phyloP scores from a whole-genome alignment of 2,329 filamentous ascomycete species.

The Trichoderma hamatum region DNA sequence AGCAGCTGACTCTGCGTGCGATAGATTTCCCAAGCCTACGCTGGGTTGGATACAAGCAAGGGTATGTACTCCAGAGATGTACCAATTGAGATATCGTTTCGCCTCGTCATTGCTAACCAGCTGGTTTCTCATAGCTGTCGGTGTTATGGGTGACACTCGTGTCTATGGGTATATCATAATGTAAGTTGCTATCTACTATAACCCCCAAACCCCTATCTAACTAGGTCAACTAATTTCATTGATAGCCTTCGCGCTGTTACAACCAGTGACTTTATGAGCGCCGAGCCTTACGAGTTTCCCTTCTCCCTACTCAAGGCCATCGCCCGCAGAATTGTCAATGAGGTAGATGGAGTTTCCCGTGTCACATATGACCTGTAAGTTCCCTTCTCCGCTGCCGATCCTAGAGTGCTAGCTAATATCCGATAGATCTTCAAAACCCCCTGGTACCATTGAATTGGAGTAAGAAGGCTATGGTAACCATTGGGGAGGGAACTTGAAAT shows the following conservation, averaged over 20 bases:
- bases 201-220: constrained; percentile 13
- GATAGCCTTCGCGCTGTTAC: not conserved
- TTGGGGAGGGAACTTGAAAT: not conserved
- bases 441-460: not conserved
- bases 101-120: not conserved
- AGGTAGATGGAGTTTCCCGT: not conserved
- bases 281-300: not conserved
- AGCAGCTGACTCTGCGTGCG: not conserved
- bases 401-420: not conserved
- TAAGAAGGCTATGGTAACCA: not conserved
- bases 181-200: not conserved
- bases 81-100: not conserved
- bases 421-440: not conserved
- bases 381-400: not conserved
- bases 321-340: not conserved
- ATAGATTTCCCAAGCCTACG: constrained; percentile 33
- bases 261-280: not conserved
- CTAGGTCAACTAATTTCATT: not conserved
- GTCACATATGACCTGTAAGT: not conserved
- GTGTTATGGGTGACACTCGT: constrained; percentile 38
- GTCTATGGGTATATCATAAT: constrained; percentile 39
- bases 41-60: constrained; percentile 30
- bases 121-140: constrained; percentile 38
- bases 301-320: not conserved
- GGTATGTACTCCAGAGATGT: not conserved